These are phyloP conservation scores for Pythium biforme DNA, from an alignment of 352 stramenopile species.

Conservation along the genomic window DNA sequence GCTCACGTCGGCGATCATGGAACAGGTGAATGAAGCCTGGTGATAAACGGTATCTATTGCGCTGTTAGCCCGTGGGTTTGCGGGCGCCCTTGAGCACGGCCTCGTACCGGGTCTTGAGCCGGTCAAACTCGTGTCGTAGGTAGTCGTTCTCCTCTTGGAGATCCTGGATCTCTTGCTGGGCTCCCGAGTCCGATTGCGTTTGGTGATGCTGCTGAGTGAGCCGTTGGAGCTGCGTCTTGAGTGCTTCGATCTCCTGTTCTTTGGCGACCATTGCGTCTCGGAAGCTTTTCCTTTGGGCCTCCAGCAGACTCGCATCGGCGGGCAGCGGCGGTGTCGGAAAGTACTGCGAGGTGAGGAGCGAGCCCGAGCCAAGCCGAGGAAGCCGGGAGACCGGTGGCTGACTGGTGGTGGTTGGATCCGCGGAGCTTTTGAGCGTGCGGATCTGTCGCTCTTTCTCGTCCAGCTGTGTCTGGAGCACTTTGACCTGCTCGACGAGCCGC, in stretches of 20 bases:
- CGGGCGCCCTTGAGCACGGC: slow-evolving; percentile 24
- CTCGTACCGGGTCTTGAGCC: slow-evolving; percentile 66
- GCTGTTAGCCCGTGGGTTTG: slow-evolving; percentile 1
- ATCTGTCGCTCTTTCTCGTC: slow-evolving; percentile 65
- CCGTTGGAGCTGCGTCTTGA: slow-evolving; percentile 39
- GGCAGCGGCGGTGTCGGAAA: slow-evolving; percentile 8
- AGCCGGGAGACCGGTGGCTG: slow-evolving; percentile 13
- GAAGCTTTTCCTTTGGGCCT: slow-evolving; percentile 48
- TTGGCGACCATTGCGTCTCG: slow-evolving; percentile 54
- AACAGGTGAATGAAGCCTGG: slow-evolving; percentile 32
- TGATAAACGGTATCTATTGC: neutral
- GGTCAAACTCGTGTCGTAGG: slow-evolving; percentile 63
- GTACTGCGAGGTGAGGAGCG: slow-evolving; percentile 13
- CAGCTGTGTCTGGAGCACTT: slow-evolving; percentile 48
- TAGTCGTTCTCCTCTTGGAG: slow-evolving; percentile 70
- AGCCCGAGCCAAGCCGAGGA: slow-evolving; percentile 6
- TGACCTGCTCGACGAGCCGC: slow-evolving; percentile 50
- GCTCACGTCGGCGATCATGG: slow-evolving; percentile 43
- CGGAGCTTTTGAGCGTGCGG: slow-evolving; percentile 10
- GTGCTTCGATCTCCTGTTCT: slow-evolving; percentile 54
- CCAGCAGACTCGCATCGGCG: slow-evolving; percentile 23
- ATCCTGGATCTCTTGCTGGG: slow-evolving; percentile 41
- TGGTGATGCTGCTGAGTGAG: neutral
- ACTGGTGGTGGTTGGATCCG: neutral
- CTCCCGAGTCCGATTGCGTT: neutral